Evolutionary conservation across 768 basidiomycete species (phyloP), one percentile per base, ranked within the genome.

Genomic region (Mycena floridula): DNA sequence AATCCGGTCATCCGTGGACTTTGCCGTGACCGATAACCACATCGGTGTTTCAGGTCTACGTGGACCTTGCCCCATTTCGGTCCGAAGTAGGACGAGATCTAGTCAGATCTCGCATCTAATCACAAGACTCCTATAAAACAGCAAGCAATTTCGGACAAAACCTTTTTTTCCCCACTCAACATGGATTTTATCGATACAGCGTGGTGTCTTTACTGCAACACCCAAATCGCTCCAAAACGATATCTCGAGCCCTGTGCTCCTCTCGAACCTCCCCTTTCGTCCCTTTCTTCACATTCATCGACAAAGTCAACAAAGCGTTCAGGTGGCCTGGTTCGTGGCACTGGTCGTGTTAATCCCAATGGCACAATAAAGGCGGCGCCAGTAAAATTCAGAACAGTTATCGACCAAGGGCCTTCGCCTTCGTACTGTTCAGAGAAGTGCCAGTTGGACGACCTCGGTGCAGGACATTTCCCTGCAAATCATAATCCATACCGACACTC

Each of bases 371-470:
- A 78, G 57, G 59, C 40, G 51, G 59, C 24, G 22, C 37, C 25
- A 65, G 62, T 44, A 7, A 35, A 35, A 18, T 18, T n/a, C 67
- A 66, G 2, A 47, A 68, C 36, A 76, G 70, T 88, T 64, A 89
- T 89, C 65, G 85, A 88, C 66, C 85, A 85, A 59, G 71, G 72
- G 1, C 87, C 85, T n/a, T 79, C 77, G 1, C 87, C 87, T 16
- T 74, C 90, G 47, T 90, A 91, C 66, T 91, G 88, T 64, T 89
- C 87, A 1, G 84, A 87, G 50, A 76, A 82, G 55, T 91, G 88
- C 58, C 71, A 76, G 48, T 60, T 81, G 32, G 64, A 65, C 30
- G 88, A 90, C 60, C 58, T 81, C 52, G 55, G 54, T 22, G 59
- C 66, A 28, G 65, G 65, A 26, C 64, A 59, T 41, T 63, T 73